Evolutionary conservation across 2,329 filamentous ascomycete genomes (phyloP), one percentile per base, ranked within the genome.

Genomic region (Scytalidium sp.): DNA sequence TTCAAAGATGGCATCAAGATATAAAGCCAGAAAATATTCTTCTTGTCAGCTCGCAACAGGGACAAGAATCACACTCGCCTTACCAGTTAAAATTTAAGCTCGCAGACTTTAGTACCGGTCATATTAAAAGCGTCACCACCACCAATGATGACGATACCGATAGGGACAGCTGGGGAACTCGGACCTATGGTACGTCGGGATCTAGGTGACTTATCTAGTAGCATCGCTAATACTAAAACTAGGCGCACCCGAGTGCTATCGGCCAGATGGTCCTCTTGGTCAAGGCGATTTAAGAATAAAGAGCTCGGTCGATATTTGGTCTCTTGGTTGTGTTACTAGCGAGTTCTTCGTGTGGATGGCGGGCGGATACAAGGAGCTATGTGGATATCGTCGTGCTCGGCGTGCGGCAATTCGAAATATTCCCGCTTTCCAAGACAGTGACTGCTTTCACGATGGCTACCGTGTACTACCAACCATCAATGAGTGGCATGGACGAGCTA

Each of bases 21-120:
- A 53, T 70, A 10, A 67, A 62, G 21, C 64, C 65, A 2, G 47
- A 43, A 19, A 68, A 65, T 41, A 64, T 70, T 15, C 50, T 64
- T 10, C 63, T 65, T 20, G 40, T 56, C 4, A 60, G 60, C 20
- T 49, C n/a, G n/a, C n/a, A n/a, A n/a, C n/a, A n/a, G n/a, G n/a
- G n/a, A n/a, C n/a, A 55, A 22, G 52, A 55, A 41, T 44, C 41
- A 20, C 22, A 57, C 42, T 49, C 43, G n/a, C 49, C 50, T 19
- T 56, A 56, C n/a, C 52, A 60, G 17, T 61, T 54, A 47, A 42
- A 52, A 6, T 66, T 67, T 50, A 64, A 64, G 41, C 55, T 68
- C 41, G 62, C 60, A 11, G 59, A 67, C 53, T 50, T 67, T 41
- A 64, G 64, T 10, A 40, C 60, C 5, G 52, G 46, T 42, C 23